A percentile compares a stretch with the other conserved stretches of the same genome.
These are phyloP conservation scores for Selaginella moellendorffii DNA, from an alignment of 75 land plant species.

Conservation along the genomic window DNA sequence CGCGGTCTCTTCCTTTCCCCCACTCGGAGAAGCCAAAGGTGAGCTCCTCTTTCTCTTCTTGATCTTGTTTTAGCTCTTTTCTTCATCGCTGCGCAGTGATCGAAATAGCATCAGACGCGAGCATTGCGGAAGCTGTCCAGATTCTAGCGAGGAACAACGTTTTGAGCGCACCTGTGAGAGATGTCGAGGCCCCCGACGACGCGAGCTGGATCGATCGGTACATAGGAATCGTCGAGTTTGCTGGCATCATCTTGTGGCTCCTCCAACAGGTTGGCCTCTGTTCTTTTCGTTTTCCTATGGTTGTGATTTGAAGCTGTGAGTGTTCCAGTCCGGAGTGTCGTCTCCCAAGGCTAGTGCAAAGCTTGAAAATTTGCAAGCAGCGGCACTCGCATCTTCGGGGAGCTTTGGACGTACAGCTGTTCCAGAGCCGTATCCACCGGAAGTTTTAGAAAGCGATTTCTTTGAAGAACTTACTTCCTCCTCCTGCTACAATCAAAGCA, in stretches of 20 bases:
- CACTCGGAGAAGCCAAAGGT: slow-evolving; percentile 29
- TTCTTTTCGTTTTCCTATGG: too few relatives aligned
- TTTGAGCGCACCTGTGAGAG: slow-evolving; percentile 71
- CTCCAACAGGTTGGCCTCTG: slow-evolving; percentile 77
- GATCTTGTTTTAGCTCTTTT: not conserved
- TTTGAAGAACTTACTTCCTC: slow-evolving; percentile 62
- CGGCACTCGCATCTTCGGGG: slow-evolving; percentile 16
- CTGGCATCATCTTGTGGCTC: slow-evolving; percentile 66
- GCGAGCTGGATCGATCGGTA: slow-evolving; percentile 84
- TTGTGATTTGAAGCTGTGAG: too few relatives aligned
- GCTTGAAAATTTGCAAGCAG: not conserved
- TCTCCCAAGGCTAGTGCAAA: too few relatives aligned
- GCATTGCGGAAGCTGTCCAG: slow-evolving; percentile 53
- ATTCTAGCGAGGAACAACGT: slow-evolving; percentile 41
- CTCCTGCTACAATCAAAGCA: slow-evolving; percentile 51
- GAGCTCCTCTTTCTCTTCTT: not conserved
- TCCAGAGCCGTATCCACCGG: slow-evolving; percentile 14
- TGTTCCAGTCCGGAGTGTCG: not conserved
- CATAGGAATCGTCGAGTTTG: slow-evolving; percentile 74
- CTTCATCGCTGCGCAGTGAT: slow-evolving; percentile 32
- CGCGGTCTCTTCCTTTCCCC: slow-evolving; percentile 69
- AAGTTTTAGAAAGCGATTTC: slow-evolving; percentile 37
- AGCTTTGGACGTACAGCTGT: not conserved
- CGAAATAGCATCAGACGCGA: slow-evolving; percentile 56
- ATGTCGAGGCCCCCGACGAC: slow-evolving; percentile 58